Base-by-base conservation (phyloP, 2,329 filamentous ascomycete genomes). In the Fusarium setosum region DNA sequence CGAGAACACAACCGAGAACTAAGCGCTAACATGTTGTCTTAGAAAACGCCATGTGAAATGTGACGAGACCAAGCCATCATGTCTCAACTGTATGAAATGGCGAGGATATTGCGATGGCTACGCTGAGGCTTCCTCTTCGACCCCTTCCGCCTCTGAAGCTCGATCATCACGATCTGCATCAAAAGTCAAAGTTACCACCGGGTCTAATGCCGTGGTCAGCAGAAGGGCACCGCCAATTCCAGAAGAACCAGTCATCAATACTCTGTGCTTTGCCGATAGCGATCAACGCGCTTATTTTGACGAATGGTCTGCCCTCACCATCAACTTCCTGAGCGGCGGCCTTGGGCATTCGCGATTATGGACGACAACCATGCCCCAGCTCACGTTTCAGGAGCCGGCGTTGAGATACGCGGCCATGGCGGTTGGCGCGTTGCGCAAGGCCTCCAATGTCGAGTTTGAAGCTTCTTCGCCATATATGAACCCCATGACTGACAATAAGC, bases 1-100 rank as follows among this genome's bases (percentile, higher is more conserved):
- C 41, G n/a, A 44, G n/a, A 59, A 55, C 13, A 18, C 31, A 13
- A 20, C 24, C 15, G 20, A 10, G 18, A 20, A 7, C n/a, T n/a
- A n/a, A n/a, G n/a, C 35, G 55, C 64, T 68, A 56, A 70, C 53
- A 59, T 17, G 5, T 17, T 23, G 31, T 38, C 5, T 6, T 40
- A 80, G 77, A 51, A 80, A 79, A 52, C 78, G 79, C 18, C 79
- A 81, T 61, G 75, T 81, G 34, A 81, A 81, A 66, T 81, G 79
- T 55, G 79, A 81, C 47, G 79, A 81, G 65, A 77, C 77, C 21
- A 76, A 77, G 34, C 79, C 79, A 17, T 74, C 77, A 6, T 81
- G 79, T 59, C 72, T 77, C 31, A 81, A 80, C 45, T 81, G 79
- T 55, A 69, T 80, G 55, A 80, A 78, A 67, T 81, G 78, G 74